phyloP scores from a whole-genome alignment of 257 asterid genomes.

The Capsicum chinense region DNA sequence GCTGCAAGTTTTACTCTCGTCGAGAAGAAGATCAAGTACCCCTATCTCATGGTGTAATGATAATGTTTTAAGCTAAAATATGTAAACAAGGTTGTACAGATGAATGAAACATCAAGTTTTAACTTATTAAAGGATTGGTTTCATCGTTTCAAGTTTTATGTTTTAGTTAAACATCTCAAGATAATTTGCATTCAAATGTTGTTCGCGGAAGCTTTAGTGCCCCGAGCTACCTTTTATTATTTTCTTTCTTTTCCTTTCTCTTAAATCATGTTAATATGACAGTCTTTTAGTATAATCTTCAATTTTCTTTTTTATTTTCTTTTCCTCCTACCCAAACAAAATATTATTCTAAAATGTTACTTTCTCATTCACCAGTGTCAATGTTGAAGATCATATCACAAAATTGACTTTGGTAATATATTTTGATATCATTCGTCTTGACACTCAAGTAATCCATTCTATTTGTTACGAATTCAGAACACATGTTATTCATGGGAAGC shows the following conservation, averaged over 20 bases:
- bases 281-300: neutral
- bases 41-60: too few relatives aligned
- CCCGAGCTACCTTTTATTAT: too few relatives aligned
- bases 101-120: too few relatives aligned
- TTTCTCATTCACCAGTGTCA: neutral
- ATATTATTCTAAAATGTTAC: neutral
- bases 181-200: too few relatives aligned
- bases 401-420: neutral
- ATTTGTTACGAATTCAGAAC: constrained; percentile 64
- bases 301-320: constrained; percentile 12
- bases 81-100: too few relatives aligned
- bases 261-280: neutral
- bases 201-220: too few relatives aligned
- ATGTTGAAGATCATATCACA: neutral
- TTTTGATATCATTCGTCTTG: neutral
- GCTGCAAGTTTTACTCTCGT: too few relatives aligned
- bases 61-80: too few relatives aligned
- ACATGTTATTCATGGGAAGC: constrained; percentile 99
- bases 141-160: too few relatives aligned
- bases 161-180: too few relatives aligned
- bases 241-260: neutral
- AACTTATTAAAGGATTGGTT: too few relatives aligned
- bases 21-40: too few relatives aligned
- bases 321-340: neutral
- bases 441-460: constrained; percentile 31